phyloP scores from a whole-genome alignment of 495 filamentous ascomycete genomes.

The Neurospora sp. region DNA sequence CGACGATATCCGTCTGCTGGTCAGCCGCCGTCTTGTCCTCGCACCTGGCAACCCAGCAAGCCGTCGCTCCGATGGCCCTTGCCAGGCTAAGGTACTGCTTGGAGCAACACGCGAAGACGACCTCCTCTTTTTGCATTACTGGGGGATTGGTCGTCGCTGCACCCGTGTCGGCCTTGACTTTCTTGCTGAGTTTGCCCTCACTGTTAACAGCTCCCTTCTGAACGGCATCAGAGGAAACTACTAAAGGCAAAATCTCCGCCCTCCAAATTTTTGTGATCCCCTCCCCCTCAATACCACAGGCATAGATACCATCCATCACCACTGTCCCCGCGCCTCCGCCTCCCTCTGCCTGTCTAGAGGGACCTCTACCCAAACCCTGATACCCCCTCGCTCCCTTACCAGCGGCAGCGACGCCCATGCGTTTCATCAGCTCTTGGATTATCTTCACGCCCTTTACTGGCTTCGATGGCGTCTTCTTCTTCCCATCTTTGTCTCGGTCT shows the following conservation, averaged over 20 bases:
- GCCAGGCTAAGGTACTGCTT: not conserved
- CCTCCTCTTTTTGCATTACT: not conserved
- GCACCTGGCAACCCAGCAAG: not conserved
- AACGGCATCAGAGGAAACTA: not conserved
- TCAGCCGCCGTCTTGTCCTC: not conserved
- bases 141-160: not conserved
- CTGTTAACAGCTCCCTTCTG: not conserved
- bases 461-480: not conserved
- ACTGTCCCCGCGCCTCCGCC: not conserved
- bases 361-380: not conserved
- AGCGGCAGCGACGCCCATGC: not conserved
- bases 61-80: not conserved
- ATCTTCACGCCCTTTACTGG: not conserved
- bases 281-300: not conserved
- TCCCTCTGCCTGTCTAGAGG: not conserved
- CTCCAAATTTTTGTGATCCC: not conserved
- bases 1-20: not conserved
- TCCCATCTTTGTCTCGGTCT: not conserved
- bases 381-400: not conserved
- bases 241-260: not conserved
- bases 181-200: not conserved
- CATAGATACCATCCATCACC: not conserved
- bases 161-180: not conserved
- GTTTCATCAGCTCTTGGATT: not conserved
- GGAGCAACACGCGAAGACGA: not conserved